Base-by-base conservation (phyloP, 2,329 filamentous ascomycete species). In the Phialophora chinensis region DNA sequence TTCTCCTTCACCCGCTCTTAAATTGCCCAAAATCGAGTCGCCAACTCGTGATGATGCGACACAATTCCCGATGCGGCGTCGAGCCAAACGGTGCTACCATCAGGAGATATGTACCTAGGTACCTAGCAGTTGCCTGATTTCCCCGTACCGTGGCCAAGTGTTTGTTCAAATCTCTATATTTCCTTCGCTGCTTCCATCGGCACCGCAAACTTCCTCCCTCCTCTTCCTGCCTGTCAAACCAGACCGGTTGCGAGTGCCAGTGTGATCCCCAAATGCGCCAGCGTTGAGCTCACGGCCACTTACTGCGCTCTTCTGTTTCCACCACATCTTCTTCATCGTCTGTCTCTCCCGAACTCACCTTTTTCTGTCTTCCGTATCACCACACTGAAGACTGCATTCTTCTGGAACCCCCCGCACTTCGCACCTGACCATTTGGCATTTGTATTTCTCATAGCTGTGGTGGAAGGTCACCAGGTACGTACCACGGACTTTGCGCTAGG, bases 381-480 rank as follows among this genome's bases (percentile, higher is more conserved):
- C 57, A 50, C n/a, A 20, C 25, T 35, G 42, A 59, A 27, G 8
- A 31, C 4, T 31, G 49, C 49, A 29, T 49, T 31, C 27, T 49
- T 20, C 31, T 44, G 8, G 17, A 27, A 53, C 25, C 17, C 49
- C 31, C 20, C 59, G 47, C 63, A 62, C 56, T 50, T 65, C 25
- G 35, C 57, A 62, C 50, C 52, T 62, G 63, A 56, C 63, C 60
- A 53, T 42, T 54, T 62, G 35, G 55, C 60, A 58, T 42, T 63
- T 60, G 62, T 49, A 53, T 58, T 59, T 52, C 53, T 58, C 53
- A 42, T 23, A 27, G 14, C 27, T 38, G 14, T 29, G 57, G 33
- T 35, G 29, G 42, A 59, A 53, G 27, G 29, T 35, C 25, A 33
- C 38, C 53, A 55, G 53, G 53, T 55, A 61, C 59, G 59, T 54